Conservation (phyloP, 164 flowering plant genomes). For the Malania oleifera region DNA sequence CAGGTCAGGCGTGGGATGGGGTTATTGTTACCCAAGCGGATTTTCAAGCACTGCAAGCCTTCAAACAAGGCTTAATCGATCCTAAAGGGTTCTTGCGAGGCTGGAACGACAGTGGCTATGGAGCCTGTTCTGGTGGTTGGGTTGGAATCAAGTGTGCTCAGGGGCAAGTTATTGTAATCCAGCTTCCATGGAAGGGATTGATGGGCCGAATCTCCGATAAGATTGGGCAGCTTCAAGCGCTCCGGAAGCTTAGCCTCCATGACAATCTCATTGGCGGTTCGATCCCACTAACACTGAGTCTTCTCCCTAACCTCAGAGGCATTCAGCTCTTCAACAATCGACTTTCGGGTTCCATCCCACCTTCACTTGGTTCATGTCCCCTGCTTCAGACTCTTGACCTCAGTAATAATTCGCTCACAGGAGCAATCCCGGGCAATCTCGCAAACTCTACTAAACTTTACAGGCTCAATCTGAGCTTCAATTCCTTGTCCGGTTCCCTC, state of each 20-base stretch:
- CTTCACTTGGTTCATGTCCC: conserved; percentile 54
- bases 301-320: conserved; percentile 71
- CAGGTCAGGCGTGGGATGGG: conserved; percentile 35
- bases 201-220: conserved; percentile 67
- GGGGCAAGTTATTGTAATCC: conserved; percentile 73
- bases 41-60: conserved; percentile 51
- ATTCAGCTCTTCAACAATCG: conserved; percentile 76
- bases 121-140: conserved; percentile 87
- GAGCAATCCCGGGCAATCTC: conserved; percentile 55
- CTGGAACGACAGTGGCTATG: conserved; percentile 61
- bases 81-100: conserved; percentile 41
- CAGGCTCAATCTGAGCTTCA: conserved; percentile 76
- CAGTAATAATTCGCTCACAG: conserved; percentile 68
- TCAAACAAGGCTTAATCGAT: conserved; percentile 56
- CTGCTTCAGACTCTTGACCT: conserved; percentile 67
- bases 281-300: conserved; percentile 64
- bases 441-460: conserved; percentile 52
- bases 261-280: conserved; percentile 37
- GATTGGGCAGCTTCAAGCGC: conserved; percentile 61
- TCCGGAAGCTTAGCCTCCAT: conserved; percentile 54
- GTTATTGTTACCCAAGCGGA: conserved; percentile 50
- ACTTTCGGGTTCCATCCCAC: conserved; percentile 77
- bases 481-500: conserved; percentile 54
- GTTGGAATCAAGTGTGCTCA: conserved; percentile 73
- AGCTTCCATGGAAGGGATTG: conserved; percentile 85